Percentiles rank a stretch among this genome's conserved stretches.
These are phyloP conservation scores for Echeveria elegans DNA, from an alignment of 164 flowering plant species.

Conservation along the genomic window DNA sequence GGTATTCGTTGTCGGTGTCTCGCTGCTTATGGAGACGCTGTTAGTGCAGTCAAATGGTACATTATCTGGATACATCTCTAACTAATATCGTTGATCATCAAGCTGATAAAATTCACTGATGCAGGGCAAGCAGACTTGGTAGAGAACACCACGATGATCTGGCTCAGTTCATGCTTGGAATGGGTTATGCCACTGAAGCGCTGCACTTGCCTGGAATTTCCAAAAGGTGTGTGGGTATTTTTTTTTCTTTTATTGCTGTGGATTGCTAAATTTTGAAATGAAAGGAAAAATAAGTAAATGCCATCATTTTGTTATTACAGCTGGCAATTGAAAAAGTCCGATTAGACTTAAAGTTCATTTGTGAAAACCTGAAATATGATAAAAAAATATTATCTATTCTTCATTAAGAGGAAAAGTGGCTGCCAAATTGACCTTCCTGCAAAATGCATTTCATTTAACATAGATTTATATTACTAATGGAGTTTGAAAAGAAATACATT, in stretches of 20 bases:
- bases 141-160: conserved; percentile 99
- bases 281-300: neutral
- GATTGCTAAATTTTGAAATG: neutral
- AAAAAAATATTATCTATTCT: no score
- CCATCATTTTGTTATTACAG: neutral
- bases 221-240: conserved; percentile 45
- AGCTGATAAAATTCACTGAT: conserved; percentile 6
- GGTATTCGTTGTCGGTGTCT: conserved; percentile 99
- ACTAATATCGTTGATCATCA: neutral
- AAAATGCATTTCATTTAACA: no score
- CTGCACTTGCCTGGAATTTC: conserved; percentile 99
- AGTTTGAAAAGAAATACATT: no score
- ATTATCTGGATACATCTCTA: neutral
- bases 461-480: no score
- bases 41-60: conserved; percentile 97
- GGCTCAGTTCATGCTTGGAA: conserved; percentile 95
- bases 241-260: neutral
- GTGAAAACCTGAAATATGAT: no score
- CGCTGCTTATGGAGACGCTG: conserved; percentile 99
- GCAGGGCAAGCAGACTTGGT: conserved; percentile 97
- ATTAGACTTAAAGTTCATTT: no score
- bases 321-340: no score
- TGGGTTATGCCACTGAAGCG: conserved; percentile 99
- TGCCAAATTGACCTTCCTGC: no score
- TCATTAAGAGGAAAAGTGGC: no score